A percentile compares a stretch with the other conserved stretches of the same genome.
These are phyloP conservation scores for Rhododendron henanense DNA, from an alignment of 148 eudicot genomes.

Conservation along the genomic window DNA sequence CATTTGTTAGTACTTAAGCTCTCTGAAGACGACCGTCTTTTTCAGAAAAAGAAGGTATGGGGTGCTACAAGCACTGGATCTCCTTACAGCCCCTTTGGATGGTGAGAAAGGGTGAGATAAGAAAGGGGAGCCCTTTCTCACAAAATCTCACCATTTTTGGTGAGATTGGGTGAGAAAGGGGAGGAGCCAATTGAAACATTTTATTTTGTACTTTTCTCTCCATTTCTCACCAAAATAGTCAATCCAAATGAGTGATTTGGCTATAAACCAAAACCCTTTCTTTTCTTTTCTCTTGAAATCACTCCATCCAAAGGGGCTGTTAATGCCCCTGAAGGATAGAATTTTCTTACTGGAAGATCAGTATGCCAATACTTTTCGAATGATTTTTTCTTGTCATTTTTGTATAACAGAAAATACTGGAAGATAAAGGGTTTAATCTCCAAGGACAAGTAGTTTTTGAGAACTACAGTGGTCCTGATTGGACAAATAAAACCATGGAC, in stretches of 20 bases:
- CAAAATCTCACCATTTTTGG: no score
- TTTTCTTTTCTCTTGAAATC: no score
- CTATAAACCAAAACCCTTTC: no score
- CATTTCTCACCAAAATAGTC: no score
- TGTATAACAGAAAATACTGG: slow-evolving; percentile 50
- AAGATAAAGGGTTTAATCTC: slow-evolving; percentile 41
- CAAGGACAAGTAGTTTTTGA: slow-evolving; percentile 30
- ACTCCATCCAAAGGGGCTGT: no score
- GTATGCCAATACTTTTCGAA: background rate
- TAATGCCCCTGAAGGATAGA: background rate
- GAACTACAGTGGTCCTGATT: slow-evolving; percentile 24
- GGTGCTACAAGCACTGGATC: background rate
- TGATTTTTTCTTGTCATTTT: background rate
- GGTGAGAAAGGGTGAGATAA: no score
- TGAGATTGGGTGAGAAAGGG: no score
- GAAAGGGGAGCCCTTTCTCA: no score
- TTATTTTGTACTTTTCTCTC: no score
- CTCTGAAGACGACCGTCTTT: slow-evolving; percentile 53
- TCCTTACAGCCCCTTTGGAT: background rate
- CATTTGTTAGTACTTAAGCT: slow-evolving; percentile 45
- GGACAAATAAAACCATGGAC: slow-evolving; percentile 34
- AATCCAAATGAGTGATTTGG: no score
- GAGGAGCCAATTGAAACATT: no score
- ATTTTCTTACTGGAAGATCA: background rate
- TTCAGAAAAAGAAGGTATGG: slow-evolving; percentile 60